Evolutionary conservation across 345 rosid species (phyloP), one percentile per base, ranked within the genome.

Genomic region (Eucalyptus tenuipes): DNA sequence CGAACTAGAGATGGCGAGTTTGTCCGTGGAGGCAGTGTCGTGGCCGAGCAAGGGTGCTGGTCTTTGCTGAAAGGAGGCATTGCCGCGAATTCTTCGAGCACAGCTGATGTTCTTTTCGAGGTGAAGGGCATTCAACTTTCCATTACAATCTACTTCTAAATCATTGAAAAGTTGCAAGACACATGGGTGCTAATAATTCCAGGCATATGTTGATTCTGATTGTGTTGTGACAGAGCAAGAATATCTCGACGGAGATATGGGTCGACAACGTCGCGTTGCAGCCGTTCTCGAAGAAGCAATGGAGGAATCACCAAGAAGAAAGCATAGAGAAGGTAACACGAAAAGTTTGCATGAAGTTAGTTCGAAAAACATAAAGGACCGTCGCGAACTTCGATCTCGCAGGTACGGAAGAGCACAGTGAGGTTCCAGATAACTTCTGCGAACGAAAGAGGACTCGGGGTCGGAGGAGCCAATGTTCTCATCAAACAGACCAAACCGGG

Each of bases 51-150:
- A 15, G 93, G 97, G 44, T 97, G 98, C 91, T 97, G 99, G 99
- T 94, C 98, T 71, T 84, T 96, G 88, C 93, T 96, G 42, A 95
- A 95, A 94, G 98, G 97, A 49, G 99, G 98, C 82, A 85, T 95
- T 4, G 89, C 86, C 18, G 95, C 97, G 5, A 90, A 95, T 88
- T 91, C 92, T 92, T 91, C 96, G 31, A 90, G 93, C 82, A 88
- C 87, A 50, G 94, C 88, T 57, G 93, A 95, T 59, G 90, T 96
- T 88, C 88, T 93, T 87, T 91, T 97, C 42, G 88, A 95, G 97
- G 98, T 97, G 86, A 48, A 14, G 81, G 44, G 13, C 81, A 33
- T 64, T 48, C 68, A 10, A 27, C 20, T 7, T 49, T 13, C 8
- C 4, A 29, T 52, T 3, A 20, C n/a, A 20, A 10, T 33, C 79